Evolutionary conservation across 2,329 filamentous ascomycete species (phyloP), one percentile per base, ranked within the genome.

Genomic region (Magnaporthiopsis incrustans): DNA sequence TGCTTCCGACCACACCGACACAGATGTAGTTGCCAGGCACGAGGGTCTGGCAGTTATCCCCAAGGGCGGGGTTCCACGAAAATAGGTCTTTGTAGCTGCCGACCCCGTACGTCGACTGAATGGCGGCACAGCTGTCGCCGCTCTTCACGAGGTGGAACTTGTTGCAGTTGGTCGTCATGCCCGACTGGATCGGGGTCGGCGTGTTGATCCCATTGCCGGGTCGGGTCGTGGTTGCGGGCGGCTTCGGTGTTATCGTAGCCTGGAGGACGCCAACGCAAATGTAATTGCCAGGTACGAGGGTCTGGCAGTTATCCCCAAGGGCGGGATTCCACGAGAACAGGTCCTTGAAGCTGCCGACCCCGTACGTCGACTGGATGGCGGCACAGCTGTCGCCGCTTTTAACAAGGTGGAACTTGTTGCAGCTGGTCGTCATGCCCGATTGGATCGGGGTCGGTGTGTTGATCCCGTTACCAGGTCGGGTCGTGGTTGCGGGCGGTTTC

Each of bases 271-370:
- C 62, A 26, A 68, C 66, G 59, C 68, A 70, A 59, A 69, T 65
- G 33, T 67, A 67, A 63, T 67, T 65, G 44, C 65, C 68, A 22
- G 66, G 57, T 61, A 63, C 65, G 27, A 69, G 64, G 63, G 68
- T 68, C 59, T 44, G 30, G 67, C 68, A 68, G 30, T 56, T 60
- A 38, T 62, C 6, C 56, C 58, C 59, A n/a, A 70, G 59, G 26
- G 53, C 58, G n/a, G 63, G 57, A 62, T 70, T 70, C 68, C 68
- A 69, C 14, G 60, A 53, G 14, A 25, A 14, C 59, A 70, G 67
- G 35, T 67, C 53, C 8, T 25, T 58, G 4, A 56, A 27, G 3
- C 62, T 59, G 57, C 27, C 27, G 27, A 3, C 27, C 27, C 6
- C 6, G 6, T 53, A 53, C 50, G 14, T 53, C 15, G 50, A 15